phyloP scores from a whole-genome alignment of 2,329 filamentous ascomycete species.

The Pestalotiopsis sp. region DNA sequence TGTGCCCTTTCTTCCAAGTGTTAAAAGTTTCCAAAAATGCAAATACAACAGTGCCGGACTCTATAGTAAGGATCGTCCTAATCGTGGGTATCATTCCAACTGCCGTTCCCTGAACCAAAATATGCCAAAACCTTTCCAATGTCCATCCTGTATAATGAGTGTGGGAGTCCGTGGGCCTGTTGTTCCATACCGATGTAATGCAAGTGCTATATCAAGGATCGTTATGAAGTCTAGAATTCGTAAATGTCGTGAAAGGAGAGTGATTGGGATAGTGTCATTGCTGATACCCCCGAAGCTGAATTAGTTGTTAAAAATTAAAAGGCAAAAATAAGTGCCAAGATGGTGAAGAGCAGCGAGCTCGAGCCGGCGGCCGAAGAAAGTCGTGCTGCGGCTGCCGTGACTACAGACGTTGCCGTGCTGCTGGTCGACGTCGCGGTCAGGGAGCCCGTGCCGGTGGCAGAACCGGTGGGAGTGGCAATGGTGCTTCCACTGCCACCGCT shows the following conservation, averaged over 20 bases:
- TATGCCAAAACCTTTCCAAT: neutral
- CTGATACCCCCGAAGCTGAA: conserved; percentile 14
- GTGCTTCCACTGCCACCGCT: neutral
- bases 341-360: conserved; percentile 22
- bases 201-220: conserved; percentile 14
- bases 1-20: neutral
- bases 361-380: conserved; percentile 6
- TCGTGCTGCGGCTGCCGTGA: conserved; percentile 14
- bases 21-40: neutral
- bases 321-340: conserved; percentile 28
- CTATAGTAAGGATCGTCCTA: conserved; percentile 16
- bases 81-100: conserved; percentile 16
- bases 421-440: neutral
- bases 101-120: neutral
- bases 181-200: neutral
- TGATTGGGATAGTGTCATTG: conserved; percentile 1
- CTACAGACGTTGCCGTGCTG: conserved; percentile 17
- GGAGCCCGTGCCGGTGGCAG: neutral
- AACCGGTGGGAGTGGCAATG: conserved; percentile 12
- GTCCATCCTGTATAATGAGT: conserved; percentile 10
- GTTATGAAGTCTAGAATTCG: conserved; percentile 16
- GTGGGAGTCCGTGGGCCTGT: conserved; percentile 12
- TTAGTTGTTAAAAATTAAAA: conserved; percentile 24
- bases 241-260: conserved; percentile 12
- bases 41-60: conserved; percentile 3